A percentile compares a stretch with the other conserved stretches of the same genome.
Conservation (phyloP, 495 filamentous ascomycete species). For the Penicillium mononematosum region DNA sequence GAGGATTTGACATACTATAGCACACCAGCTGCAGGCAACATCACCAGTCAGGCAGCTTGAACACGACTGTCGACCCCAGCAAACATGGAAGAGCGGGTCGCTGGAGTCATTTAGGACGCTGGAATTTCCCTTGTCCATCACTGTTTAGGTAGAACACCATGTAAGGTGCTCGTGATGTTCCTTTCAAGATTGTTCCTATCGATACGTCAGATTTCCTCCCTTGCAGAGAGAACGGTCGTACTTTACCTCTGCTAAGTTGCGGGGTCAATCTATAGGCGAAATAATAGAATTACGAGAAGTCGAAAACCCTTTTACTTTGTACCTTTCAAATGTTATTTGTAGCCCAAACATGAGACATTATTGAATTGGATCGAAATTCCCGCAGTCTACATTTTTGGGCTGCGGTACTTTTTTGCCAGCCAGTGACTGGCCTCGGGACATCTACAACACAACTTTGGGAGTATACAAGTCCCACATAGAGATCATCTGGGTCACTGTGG, state of each 20-base stretch:
- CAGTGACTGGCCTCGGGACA: not conserved
- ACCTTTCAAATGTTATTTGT: not conserved
- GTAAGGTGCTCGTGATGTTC: constrained; percentile 9
- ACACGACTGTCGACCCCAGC: constrained; percentile 50
- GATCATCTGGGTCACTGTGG: constrained; percentile 6
- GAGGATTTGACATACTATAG: constrained; percentile 43
- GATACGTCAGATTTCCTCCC: not conserved
- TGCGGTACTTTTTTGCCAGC: constrained; percentile 1
- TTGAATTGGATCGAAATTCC: not conserved
- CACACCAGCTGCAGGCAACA: constrained; percentile 53
- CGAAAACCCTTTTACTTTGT: not conserved
- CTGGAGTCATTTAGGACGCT: constrained; percentile 14
- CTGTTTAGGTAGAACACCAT: not conserved
- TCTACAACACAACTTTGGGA: not conserved
- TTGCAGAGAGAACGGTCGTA: constrained; percentile 1
- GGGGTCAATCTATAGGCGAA: constrained; percentile 10
- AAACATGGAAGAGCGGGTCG: constrained; percentile 40
- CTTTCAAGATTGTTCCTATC: not conserved
- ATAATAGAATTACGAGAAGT: not conserved
- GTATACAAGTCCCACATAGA: not conserved
- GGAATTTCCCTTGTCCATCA: constrained; percentile 7
- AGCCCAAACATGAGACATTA: not conserved
- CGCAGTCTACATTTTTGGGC: constrained; percentile 1
- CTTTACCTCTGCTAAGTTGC: constrained; percentile 1
- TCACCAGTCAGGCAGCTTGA: constrained; percentile 39